These are phyloP conservation scores for Irpex sp. DNA, from an alignment of 1,284 basidiomycete species.

Conservation along the genomic window DNA sequence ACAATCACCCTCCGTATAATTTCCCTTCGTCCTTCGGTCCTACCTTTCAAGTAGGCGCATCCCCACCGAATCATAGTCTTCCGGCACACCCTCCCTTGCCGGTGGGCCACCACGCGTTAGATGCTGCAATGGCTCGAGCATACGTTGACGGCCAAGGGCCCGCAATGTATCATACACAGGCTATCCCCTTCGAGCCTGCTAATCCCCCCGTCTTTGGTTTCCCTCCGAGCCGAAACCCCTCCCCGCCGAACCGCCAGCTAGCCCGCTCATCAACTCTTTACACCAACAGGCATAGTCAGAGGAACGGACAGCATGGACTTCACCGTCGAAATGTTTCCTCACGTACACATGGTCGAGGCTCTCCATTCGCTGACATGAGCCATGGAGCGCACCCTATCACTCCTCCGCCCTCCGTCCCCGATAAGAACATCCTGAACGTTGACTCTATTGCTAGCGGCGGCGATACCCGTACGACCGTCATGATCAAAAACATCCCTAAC, in stretches of 20 bases:
- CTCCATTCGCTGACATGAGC: not conserved
- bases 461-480: slow-evolving; percentile 81
- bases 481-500: slow-evolving; percentile 89
- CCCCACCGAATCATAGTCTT: not conserved
- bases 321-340: not conserved
- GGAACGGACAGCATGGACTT: not conserved
- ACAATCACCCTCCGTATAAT: not conserved
- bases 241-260: not conserved
- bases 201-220: not conserved
- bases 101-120: not conserved
- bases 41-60: not conserved
- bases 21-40: not conserved
- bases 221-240: not conserved
- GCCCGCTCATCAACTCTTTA: not conserved
- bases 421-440: slow-evolving; percentile 70
- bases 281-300: not conserved
- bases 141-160: not conserved
- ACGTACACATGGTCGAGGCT: not conserved
- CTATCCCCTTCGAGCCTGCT: not conserved
- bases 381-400: not conserved
- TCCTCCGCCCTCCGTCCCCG: slow-evolving; percentile 18
- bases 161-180: not conserved
- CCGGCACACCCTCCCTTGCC: not conserved
- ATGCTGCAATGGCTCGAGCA: not conserved
- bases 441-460: slow-evolving; percentile 67